Conservation (phyloP, 129 eudicot genomes). For the Pittosporum tobira region DNA sequence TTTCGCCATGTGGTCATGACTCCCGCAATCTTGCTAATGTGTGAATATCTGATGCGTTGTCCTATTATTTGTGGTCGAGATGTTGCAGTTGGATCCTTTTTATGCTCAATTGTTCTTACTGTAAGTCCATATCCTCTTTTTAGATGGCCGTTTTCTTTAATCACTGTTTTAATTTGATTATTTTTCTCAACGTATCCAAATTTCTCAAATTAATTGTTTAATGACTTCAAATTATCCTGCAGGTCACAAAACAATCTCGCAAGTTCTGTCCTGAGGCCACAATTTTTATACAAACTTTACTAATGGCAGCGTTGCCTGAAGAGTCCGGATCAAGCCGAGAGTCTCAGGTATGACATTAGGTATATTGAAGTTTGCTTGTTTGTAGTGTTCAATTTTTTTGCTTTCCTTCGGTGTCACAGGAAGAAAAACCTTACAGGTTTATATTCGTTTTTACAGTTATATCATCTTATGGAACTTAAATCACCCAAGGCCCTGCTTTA, state of each 20-base stretch:
- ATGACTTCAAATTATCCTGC: constrained; percentile 16
- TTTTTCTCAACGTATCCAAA: background rate
- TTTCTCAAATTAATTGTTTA: constrained; percentile 2
- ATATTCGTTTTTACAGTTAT: constrained; percentile 36
- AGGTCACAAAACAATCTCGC: constrained; percentile 75
- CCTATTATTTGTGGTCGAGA: constrained; percentile 76
- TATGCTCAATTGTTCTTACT: constrained; percentile 78
- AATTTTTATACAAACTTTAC: constrained; percentile 52
- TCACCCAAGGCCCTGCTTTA: constrained; percentile 48
- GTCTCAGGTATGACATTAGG: constrained; percentile 41
- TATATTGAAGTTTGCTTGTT: background rate
- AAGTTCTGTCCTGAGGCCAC: constrained; percentile 92
- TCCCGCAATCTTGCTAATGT: constrained; percentile 77
- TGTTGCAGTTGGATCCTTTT: constrained; percentile 73
- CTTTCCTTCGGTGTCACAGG: no score
- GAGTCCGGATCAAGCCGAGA: constrained; percentile 25
- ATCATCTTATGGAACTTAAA: constrained; percentile 71
- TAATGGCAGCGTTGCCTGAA: constrained; percentile 48
- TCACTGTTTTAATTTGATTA: background rate
- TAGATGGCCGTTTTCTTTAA: no score
- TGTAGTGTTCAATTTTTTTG: background rate
- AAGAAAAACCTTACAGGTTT: constrained; percentile 12
- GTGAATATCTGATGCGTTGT: constrained; percentile 91
- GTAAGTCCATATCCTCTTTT: constrained; percentile 54
- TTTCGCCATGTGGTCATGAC: constrained; percentile 95